These are phyloP conservation scores for Phytopythium litorale DNA, from an alignment of 352 stramenopile genomes.

Conservation along the genomic window DNA sequence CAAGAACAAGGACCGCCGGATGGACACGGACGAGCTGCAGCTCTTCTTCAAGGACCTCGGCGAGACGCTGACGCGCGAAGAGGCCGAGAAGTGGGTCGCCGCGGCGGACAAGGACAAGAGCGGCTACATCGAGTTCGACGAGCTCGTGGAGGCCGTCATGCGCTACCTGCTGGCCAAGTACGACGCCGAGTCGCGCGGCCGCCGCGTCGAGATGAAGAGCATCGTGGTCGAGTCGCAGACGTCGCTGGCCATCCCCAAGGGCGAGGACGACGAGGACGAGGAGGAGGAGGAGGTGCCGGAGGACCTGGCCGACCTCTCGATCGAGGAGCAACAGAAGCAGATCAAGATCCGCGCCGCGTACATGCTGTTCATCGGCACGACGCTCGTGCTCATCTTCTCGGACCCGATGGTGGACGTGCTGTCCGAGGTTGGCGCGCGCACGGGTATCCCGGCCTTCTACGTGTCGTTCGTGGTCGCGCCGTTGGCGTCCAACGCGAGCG, in stretches of 20 bases:
- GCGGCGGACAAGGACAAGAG: conserved; percentile 91
- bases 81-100: conserved; percentile 81
- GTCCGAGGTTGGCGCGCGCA: conserved; percentile 89
- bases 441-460: conserved; percentile 95
- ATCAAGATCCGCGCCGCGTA: conserved; percentile 94
- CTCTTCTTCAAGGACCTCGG: conserved; percentile 94
- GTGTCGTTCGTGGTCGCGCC: conserved; percentile 97
- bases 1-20: conserved; percentile 83
- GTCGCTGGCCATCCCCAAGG: conserved; percentile 30
- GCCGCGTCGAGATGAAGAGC: conserved; percentile 49
- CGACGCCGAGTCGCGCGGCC: conserved; percentile 49
- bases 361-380: conserved; percentile 94
- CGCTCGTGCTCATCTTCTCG: conserved; percentile 93
- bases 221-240: conserved; percentile 45
- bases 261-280: conserved; percentile 83
- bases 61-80: conserved; percentile 76
- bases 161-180: conserved; percentile 82
- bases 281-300: conserved; percentile 94
- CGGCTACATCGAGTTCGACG: conserved; percentile 92
- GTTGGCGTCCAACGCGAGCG: conserved; percentile 97
- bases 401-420: conserved; percentile 99
- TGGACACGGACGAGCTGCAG: conserved; percentile 91
- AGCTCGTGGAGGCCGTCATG: conserved; percentile 92
- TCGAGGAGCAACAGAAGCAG: conserved; percentile 93
- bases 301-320: conserved; percentile 90